Conservation (phyloP, 148 eudicot species). For the Salicornia ramosissima region DNA sequence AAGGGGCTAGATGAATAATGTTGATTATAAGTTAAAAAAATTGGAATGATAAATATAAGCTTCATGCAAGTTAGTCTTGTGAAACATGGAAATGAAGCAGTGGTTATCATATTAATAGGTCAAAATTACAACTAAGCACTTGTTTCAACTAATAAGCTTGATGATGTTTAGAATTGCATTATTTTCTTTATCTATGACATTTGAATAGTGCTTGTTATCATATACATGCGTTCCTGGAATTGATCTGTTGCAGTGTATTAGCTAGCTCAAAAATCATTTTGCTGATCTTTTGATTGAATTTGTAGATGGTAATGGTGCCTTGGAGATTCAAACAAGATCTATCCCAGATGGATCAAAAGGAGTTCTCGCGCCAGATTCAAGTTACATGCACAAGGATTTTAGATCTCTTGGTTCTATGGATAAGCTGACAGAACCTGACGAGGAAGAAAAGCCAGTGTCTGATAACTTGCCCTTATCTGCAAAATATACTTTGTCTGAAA, state of each 20-base stretch:
- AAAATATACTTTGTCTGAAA: constrained; percentile 65
- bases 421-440: constrained; percentile 41
- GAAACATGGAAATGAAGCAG: background rate
- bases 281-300: constrained; percentile 12
- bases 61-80: too few species aligned
- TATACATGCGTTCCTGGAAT: background rate
- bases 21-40: too few species aligned
- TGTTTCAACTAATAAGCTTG: too few species aligned
- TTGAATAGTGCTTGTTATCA: background rate
- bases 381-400: constrained; percentile 29
- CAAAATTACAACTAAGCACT: too few species aligned
- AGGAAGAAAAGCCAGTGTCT: constrained; percentile 35
- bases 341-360: constrained; percentile 35
- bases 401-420: constrained; percentile 28
- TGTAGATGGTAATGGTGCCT: constrained; percentile 31
- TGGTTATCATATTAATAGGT: too few species aligned
- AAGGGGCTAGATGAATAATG: too few species aligned
- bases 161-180: background rate
- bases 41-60: too few species aligned
- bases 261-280: background rate
- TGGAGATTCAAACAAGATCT: constrained; percentile 26
- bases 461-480: constrained; percentile 46
- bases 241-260: background rate
- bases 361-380: constrained; percentile 26
- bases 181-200: background rate